Conservation (phyloP, 345 rosid species). For the Eucalyptus cloeziana region DNA sequence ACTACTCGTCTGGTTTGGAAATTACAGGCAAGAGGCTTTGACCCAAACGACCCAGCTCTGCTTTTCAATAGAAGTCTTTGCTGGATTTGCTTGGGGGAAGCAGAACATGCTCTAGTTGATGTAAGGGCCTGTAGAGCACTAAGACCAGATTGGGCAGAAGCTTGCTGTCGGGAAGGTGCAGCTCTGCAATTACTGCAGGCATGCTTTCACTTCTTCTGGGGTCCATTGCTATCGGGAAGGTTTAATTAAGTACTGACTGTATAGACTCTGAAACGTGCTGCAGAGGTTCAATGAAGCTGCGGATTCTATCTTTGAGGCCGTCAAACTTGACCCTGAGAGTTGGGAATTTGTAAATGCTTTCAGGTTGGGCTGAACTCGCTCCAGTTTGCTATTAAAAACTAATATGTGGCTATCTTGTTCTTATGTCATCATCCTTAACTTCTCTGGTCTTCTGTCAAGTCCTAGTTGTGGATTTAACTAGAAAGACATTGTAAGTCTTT, state of each 20-base stretch:
- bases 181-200: conserved; percentile 54
- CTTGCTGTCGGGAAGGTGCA: conserved; percentile 88
- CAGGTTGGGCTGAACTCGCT: not conserved
- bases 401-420: not conserved
- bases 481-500: not conserved
- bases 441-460: not conserved
- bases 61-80: conserved; percentile 85
- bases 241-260: not conserved
- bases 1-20: not conserved
- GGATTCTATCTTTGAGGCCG: conserved; percentile 78
- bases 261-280: not conserved
- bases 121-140: conserved; percentile 63
- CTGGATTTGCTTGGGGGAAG: conserved; percentile 65
- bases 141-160: conserved; percentile 80
- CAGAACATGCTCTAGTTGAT: conserved; percentile 76
- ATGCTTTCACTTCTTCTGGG: not conserved
- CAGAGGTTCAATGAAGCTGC: conserved; percentile 90
- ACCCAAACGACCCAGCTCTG: conserved; percentile 60
- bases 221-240: not conserved
- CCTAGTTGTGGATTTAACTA: not conserved
- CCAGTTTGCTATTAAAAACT: not conserved
- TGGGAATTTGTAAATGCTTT: conserved; percentile 17
- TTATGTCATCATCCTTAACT: not conserved
- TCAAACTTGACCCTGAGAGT: conserved; percentile 59
- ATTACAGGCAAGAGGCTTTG: conserved; percentile 75